phyloP scores from a whole-genome alignment of 1,139 yeast genomes.

The Keqinozyma sinolaborantium region DNA sequence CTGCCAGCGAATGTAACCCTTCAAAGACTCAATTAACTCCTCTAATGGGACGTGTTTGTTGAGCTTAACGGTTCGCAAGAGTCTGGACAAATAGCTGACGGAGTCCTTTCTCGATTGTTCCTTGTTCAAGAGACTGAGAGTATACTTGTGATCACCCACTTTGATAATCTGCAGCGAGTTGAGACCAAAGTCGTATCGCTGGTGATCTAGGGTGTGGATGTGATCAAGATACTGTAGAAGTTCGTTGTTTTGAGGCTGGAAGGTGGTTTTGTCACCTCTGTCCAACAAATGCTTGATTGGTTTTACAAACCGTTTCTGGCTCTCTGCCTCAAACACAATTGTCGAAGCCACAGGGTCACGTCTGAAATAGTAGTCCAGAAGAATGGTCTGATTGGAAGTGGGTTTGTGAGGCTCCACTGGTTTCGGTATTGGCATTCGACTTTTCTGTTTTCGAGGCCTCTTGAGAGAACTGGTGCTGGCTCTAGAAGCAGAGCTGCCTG shows the following conservation, averaged over 20 bases:
- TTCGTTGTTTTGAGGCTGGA: not conserved
- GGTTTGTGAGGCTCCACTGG: not conserved
- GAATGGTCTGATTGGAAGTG: slow-evolving; percentile 4
- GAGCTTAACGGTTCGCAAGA: not conserved
- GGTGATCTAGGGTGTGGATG: not conserved
- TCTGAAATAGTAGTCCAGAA: slow-evolving; percentile 18
- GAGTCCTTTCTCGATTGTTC: not conserved
- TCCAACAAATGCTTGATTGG: not conserved
- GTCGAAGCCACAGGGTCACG: slow-evolving; percentile 31
- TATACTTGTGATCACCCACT: not conserved
- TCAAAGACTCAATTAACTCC: slow-evolving; percentile 18
- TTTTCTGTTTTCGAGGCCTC: slow-evolving; percentile 1
- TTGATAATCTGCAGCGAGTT: not conserved
- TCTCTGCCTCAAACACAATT: slow-evolving; percentile 36
- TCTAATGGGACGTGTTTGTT: slow-evolving; percentile 3
- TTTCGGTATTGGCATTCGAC: slow-evolving; percentile 1
- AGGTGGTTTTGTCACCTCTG: not conserved
- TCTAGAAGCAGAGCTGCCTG: not conserved
- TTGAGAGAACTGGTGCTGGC: not conserved
- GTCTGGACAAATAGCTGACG: not conserved
- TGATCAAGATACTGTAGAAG: not conserved
- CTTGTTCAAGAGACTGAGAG: not conserved
- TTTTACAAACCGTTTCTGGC: slow-evolving; percentile 15
- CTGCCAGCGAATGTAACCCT: slow-evolving; percentile 28
- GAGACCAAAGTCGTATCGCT: not conserved